Evolutionary conservation across 2,329 filamentous ascomycete species (phyloP).

Genomic region (Fusarium guadeloupense): DNA sequence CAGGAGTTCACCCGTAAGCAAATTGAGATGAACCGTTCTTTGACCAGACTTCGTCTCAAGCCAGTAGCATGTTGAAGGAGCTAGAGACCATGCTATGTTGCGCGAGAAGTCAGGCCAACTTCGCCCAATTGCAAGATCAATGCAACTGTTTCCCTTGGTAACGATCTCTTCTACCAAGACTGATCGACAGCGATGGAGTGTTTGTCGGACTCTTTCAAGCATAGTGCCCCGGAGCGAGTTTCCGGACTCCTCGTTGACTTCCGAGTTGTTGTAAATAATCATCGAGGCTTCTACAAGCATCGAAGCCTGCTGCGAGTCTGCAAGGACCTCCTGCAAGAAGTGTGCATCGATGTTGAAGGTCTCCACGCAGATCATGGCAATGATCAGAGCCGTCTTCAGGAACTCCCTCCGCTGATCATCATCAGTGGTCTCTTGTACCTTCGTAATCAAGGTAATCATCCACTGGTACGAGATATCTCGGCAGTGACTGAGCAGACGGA

Average conservation of each 20-base stretch:
- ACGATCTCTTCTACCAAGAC: background rate
- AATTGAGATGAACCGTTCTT: constrained; percentile 8
- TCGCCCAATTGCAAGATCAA: constrained; percentile 28
- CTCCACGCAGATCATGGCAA: constrained; percentile 22
- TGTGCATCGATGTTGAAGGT: constrained; percentile 26
- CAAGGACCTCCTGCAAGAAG: background rate
- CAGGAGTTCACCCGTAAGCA: constrained; percentile 23
- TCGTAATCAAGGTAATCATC: constrained; percentile 3
- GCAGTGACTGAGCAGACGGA: constrained; percentile 5
- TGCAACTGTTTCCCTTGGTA: background rate
- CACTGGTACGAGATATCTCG: constrained; percentile 20
- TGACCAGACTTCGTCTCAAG: constrained; percentile 1
- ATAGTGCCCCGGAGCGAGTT: background rate
- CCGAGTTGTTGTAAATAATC: constrained; percentile 8
- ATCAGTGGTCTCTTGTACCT: constrained; percentile 2
- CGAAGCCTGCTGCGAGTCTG: constrained; percentile 9
- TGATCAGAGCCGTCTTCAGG: background rate
- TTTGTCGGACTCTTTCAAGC: constrained; percentile 13
- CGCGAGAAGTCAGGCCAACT: constrained; percentile 27
- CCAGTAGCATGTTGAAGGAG: constrained; percentile 20
- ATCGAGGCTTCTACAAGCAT: constrained; percentile 26
- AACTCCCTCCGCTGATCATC: constrained; percentile 16
- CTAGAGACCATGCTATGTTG: background rate
- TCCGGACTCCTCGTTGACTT: background rate
- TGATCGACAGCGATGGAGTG: constrained; percentile 8